Base-by-base conservation (phyloP, 2,329 filamentous ascomycete species). In the Colletotrichum truncatum region DNA sequence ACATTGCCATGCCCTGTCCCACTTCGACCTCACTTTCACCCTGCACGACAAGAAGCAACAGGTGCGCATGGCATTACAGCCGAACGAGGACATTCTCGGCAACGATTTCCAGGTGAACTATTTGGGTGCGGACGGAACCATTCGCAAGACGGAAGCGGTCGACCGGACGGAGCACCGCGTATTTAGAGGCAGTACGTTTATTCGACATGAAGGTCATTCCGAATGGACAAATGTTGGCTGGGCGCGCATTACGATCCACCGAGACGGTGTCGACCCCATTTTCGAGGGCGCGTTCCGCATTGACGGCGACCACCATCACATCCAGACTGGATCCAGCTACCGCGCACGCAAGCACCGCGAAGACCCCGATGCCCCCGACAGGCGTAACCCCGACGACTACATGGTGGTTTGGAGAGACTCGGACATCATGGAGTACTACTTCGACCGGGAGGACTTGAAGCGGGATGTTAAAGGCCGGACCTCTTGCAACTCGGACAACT, bases 351-450 rank as follows among this genome's bases (percentile, higher is more conserved):
- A 87, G 73, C 88, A 93, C 67, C 76, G 81, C 21, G 81, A 89
- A 45, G 96, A 99, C 75, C 93, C 94, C 2, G 81, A 85, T 25
- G 76, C 93, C 7, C 80, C 85, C 12, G 69, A 74, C 26, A 74
- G 83, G 28, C 78, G 81, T 46, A 83, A 81, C 18, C 72, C 74
- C 4, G 86, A 89, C 30, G 92, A 97, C 67, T 91, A 88, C 74
- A 96, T 99, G 94, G 85, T 98, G 34, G 86, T 98, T 1, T 98
- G 93, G 85, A 88, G 94, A 69, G 94, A 98, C 74, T 97, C 94
- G 26, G 96, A 99, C 76, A 88, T 98, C 73, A 76, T 81, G 30
- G 72, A 76, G 16, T 71, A 75, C 64, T 74, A 72, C 67, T 73
- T 73, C n/a, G 77, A 80, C 36, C 85, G 86, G 58, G 78, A 82